These are phyloP conservation scores for Physaria fendleri DNA, from an alignment of 345 rosid species.

Conservation along the genomic window DNA sequence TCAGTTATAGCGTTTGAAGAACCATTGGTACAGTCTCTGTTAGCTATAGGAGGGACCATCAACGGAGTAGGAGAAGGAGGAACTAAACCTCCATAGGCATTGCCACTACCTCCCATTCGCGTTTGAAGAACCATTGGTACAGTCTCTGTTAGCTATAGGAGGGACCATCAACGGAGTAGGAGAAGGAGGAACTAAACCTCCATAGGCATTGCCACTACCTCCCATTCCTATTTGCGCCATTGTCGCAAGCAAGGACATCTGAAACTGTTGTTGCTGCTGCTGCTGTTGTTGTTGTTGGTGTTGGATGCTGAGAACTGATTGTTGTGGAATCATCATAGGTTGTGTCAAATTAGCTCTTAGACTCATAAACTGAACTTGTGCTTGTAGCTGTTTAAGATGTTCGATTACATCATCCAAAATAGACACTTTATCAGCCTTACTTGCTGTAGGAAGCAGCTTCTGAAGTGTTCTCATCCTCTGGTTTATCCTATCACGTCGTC, in stretches of 20 bases:
- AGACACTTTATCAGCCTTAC: constrained; percentile 61
- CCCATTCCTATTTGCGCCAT: constrained; percentile 43
- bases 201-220: constrained; percentile 29
- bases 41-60: constrained; percentile 24
- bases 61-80: constrained; percentile 28
- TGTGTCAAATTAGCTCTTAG: constrained; percentile 34
- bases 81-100: constrained; percentile 36
- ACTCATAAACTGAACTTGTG: constrained; percentile 46
- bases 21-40: constrained; percentile 22
- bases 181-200: constrained; percentile 36
- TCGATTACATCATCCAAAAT: constrained; percentile 57
- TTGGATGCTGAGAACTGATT: constrained; percentile 30
- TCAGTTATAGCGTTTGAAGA: constrained; percentile 27
- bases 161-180: constrained; percentile 25
- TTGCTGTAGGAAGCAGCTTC: constrained; percentile 61
- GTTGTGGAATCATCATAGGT: constrained; percentile 45
- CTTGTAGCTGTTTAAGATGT: constrained; percentile 48
- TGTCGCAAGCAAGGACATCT: constrained; percentile 41
- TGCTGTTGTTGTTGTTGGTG: constrained; percentile 21
- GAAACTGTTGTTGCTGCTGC: constrained; percentile 34
- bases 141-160: constrained; percentile 25
- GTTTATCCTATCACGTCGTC: constrained; percentile 63
- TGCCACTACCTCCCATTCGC: constrained; percentile 29
- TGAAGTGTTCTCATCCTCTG: constrained; percentile 74
- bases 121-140: constrained; percentile 20